A percentile compares a stretch with the other conserved stretches of the same genome.
Evolutionary conservation across 208 protist species (phyloP).

Genomic region (Wallacemonas sp.): DNA sequence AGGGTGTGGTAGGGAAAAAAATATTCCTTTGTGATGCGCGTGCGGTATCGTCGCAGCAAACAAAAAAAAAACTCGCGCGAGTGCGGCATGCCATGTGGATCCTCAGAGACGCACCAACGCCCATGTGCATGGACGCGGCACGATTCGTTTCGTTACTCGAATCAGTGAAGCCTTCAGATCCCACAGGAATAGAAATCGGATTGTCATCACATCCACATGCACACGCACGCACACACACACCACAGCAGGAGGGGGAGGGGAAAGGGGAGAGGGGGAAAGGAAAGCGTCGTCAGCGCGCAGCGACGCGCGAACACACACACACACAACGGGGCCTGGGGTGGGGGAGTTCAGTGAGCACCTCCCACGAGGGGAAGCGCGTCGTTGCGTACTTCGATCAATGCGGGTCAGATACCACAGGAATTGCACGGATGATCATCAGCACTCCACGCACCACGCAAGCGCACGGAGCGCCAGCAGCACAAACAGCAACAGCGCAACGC

Average conservation of each 20-base stretch:
- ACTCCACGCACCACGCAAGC: not conserved
- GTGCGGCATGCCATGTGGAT: too few species aligned
- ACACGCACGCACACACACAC: slow-evolving; percentile 19
- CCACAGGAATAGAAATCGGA: slow-evolving; percentile 22
- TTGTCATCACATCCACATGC: slow-evolving; percentile 10
- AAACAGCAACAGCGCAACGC: not conserved
- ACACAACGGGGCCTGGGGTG: not conserved
- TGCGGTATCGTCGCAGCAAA: too few species aligned
- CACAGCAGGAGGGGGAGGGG: not conserved
- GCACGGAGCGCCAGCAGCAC: not conserved
- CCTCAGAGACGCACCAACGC: slow-evolving; percentile 13
- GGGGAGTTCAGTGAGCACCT: slow-evolving; percentile 17
- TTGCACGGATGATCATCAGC: slow-evolving; percentile 49
- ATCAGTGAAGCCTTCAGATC: slow-evolving; percentile 19
- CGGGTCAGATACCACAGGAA: slow-evolving; percentile 84
- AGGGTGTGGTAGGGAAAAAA: too few species aligned
- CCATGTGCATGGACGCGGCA: slow-evolving; percentile 18
- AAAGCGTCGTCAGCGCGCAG: not conserved
- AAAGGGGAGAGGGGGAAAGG: not conserved
- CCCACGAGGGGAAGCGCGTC: slow-evolving; percentile 29
- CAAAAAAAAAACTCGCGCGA: too few species aligned
- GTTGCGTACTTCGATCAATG: slow-evolving; percentile 55
- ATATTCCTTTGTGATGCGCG: too few species aligned
- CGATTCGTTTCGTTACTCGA: slow-evolving; percentile 19
- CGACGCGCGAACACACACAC: not conserved